Percentiles rank a stretch among this genome's conserved stretches.
phyloP scores from a whole-genome alignment of 495 filamentous ascomycete species.

The Evernia prunastri region DNA sequence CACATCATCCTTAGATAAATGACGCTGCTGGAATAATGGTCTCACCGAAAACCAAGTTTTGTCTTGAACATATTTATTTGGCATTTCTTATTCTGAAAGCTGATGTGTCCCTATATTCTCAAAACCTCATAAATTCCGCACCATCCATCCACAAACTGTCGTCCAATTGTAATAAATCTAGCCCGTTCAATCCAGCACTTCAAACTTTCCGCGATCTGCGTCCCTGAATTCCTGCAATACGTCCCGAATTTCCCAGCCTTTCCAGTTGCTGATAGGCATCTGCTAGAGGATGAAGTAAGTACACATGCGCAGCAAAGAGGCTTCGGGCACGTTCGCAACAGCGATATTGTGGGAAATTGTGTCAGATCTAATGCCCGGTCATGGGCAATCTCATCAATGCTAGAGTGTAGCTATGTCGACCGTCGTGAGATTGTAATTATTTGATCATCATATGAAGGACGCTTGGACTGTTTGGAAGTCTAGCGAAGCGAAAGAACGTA shows the following conservation, averaged over 20 bases:
- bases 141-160: background rate
- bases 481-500: background rate
- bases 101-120: background rate
- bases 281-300: slow-evolving; percentile 16
- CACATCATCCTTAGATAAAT: too few relatives aligned
- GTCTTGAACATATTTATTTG: background rate
- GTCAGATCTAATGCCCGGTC: slow-evolving; percentile 74
- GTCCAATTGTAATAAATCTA: too few relatives aligned
- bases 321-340: slow-evolving; percentile 10
- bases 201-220: slow-evolving; percentile 21
- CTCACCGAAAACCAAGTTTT: background rate
- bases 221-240: slow-evolving; percentile 23
- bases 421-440: slow-evolving; percentile 81
- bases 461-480: slow-evolving; percentile 4
- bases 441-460: slow-evolving; percentile 64
- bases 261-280: slow-evolving; percentile 13
- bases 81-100: background rate
- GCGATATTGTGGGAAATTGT: slow-evolving; percentile 18
- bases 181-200: background rate
- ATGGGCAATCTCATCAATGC: slow-evolving; percentile 89
- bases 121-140: background rate
- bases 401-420: slow-evolving; percentile 81
- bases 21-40: too few relatives aligned
- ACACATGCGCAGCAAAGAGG: slow-evolving; percentile 19
- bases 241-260: slow-evolving; percentile 1